A percentile compares a stretch with the other conserved stretches of the same genome.
These are phyloP conservation scores for Colletotrichum sp. DNA, from an alignment of 2,329 filamentous ascomycete genomes.

Conservation along the genomic window DNA sequence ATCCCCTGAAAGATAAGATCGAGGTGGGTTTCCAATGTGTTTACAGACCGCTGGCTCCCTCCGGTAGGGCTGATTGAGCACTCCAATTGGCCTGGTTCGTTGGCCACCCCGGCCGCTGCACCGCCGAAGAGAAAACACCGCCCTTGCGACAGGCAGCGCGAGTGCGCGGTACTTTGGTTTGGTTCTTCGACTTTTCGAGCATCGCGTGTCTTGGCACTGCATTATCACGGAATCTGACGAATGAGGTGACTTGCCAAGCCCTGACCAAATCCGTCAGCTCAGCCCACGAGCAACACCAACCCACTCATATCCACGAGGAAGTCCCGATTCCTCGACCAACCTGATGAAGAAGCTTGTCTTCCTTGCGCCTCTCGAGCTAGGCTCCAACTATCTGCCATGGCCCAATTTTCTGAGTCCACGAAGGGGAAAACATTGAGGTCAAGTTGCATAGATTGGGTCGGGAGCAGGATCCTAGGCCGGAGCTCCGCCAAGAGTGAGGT, in stretches of 20 bases:
- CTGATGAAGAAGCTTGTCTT: not conserved
- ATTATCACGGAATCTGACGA: not conserved
- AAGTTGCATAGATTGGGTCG: not conserved
- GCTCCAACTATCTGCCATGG: not conserved
- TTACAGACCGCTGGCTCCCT: not conserved
- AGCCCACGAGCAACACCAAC: not conserved
- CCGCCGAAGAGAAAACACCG: not conserved
- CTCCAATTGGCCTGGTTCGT: not conserved
- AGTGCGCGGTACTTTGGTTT: not conserved
- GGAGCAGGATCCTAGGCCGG: not conserved
- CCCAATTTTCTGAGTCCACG: not conserved
- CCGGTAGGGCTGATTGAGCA: not conserved
- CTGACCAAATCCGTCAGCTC: not conserved
- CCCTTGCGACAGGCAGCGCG: not conserved
- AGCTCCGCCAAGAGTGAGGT: not conserved
- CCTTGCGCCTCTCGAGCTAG: not conserved
- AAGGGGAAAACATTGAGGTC: not conserved
- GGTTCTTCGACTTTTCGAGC: not conserved
- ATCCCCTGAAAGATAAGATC: not conserved
- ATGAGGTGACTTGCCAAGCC: not conserved
- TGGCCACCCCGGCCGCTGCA: not conserved
- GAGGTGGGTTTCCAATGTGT: not conserved
- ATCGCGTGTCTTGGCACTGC: not conserved
- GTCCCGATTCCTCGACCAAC: not conserved
- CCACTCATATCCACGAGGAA: not conserved